Evolutionary conservation across 768 basidiomycete genomes (phyloP), one percentile per base, ranked within the genome.

Genomic region (Lentinula boryana): DNA sequence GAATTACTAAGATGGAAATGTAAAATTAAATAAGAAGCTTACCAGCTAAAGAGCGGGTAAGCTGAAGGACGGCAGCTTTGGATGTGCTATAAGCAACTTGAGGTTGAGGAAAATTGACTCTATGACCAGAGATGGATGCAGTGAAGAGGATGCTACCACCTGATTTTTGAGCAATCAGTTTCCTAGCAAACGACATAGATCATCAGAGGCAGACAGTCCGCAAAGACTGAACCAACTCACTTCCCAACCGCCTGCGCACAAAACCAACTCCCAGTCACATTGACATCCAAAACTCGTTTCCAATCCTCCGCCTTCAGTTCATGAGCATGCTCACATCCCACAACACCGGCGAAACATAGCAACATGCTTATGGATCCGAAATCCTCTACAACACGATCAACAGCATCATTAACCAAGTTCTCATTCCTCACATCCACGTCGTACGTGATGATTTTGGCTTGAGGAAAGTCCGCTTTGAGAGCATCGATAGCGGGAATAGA

Each of bases 31-130:
- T 23, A 36, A 18, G 6, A 16, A 23, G 23, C 16, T 7, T 3
- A 54, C 89, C 82, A 4, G 79, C 79, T 52, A 91, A 81, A 64
- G 85, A 87, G 40, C 89, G 84, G 3, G 76, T 82, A 85, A 89
- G 88, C 73, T 91, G 89, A 36, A 89, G 63, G n/a, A 91, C 85
- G n/a, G 86, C 89, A 1, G 85, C 78, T 73, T 91, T 91, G 71
- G 83, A 84, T 21, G 83, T 81, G 69, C 89, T 89, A 72, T 91
- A 91, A 2, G 86, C 84, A 40, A 84, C 79, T 78, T 78, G 76
- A 16, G 74, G 74, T 53, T 76, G 73, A 10, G 77, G 80, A 59
- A 75, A 78, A 62, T 79, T 70, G 52, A 75, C 74, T 16, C 60
- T 65, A 58, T 78, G 77, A 0, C 68, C 80, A 12, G 78, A 78